Evolutionary conservation across 2,329 filamentous ascomycete genomes (phyloP), one percentile per base, ranked within the genome.

Genomic region (Hypoxylon sp.): DNA sequence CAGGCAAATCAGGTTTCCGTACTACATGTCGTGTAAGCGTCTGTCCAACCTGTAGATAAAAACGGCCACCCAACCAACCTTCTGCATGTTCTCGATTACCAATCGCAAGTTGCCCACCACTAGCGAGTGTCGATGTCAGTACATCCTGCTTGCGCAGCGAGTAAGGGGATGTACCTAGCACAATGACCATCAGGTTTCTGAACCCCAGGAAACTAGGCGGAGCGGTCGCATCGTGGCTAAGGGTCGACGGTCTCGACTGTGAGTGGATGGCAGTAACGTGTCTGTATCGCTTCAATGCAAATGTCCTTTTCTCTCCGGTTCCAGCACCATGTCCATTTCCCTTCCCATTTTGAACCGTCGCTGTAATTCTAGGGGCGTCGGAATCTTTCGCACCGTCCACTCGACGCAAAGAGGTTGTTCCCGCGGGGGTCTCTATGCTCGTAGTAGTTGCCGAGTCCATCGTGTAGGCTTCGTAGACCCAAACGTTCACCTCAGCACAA

Each of bases 61-160:
- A 56, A 68, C 60, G 73, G 26, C 26, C 20, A 19, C 43, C 37
- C 26, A 41, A 68, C 68, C 64, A 75, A 92, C 92, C 85, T 97
- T 97, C 82, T 94, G 92, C 70, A 94, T 92, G 75, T 99, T 99
- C 79, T 98, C 95, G 74, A 99, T 93, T 81, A 98, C 92, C 73
- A 99, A 84, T 68, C 95, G 89, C 53, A 99, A 79, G 76, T 99
- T 99, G 72, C 94, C 95, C 51, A 94, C 93, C 73, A 98, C 92
- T 93, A 64, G 44, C n/a, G 43, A 53, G 3, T 15, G n/a, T 39
- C 4, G 4, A 6, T 49, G 54, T 70, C 41, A 72, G 65, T 32
- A 30, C 19, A 8, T 30, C 1, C 28, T 4, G 10, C 24, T 6
- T 13, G 17, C 3, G 30, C 48, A 26, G 15, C 3, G 15, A 15